Conservation (phyloP, 2,329 filamentous ascomycete genomes). For the Beauveria caledonica region DNA sequence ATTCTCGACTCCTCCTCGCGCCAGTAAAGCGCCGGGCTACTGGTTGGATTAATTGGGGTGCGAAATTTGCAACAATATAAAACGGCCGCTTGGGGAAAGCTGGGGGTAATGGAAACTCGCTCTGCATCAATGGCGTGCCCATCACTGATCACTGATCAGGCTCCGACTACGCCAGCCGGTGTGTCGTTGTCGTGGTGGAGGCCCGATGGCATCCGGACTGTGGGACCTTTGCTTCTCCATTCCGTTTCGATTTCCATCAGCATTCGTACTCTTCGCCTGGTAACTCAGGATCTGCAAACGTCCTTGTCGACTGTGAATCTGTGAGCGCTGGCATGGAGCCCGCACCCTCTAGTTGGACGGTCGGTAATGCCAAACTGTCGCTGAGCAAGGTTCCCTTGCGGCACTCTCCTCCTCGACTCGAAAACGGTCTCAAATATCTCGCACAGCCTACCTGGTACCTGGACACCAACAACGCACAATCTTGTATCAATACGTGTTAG, state of each 20-base stretch:
- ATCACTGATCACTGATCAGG: too few species aligned
- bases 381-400: too few species aligned
- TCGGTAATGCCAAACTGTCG: too few species aligned
- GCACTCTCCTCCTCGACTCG: too few species aligned
- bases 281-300: background rate
- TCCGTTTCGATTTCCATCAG: too few species aligned
- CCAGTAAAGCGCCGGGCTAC: background rate
- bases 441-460: background rate
- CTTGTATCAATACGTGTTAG: background rate
- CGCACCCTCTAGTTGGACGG: too few species aligned
- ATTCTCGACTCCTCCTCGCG: background rate
- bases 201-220: constrained; percentile 6
- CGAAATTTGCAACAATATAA: background rate
- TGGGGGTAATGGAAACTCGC: constrained; percentile 7
- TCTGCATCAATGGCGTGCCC: constrained; percentile 1
- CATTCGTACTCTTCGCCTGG: background rate
- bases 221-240: background rate
- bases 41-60: background rate
- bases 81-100: background rate
- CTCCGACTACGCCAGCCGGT: background rate
- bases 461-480: background rate
- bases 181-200: background rate
- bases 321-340: too few species aligned
- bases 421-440: too few species aligned
- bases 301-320: too few species aligned